Conservation (phyloP, 78 protist species). For the slime mould (Dictyostelium discoideum) region DNA sequence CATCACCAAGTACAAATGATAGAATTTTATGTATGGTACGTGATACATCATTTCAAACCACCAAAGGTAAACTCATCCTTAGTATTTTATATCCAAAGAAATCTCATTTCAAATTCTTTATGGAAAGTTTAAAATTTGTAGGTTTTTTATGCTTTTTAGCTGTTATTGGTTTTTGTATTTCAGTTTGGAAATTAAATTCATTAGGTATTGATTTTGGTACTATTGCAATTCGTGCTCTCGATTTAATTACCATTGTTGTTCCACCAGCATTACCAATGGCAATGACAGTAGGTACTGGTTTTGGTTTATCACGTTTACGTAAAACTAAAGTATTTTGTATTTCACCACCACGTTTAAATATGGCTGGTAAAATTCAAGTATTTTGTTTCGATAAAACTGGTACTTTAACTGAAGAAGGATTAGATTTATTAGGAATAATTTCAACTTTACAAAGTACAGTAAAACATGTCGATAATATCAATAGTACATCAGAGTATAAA, state of each 20-base stretch:
- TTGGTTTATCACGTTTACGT: slow-evolving; percentile 82
- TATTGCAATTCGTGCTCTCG: slow-evolving; percentile 78
- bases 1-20: neutral
- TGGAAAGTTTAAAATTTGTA: slow-evolving; percentile 87
- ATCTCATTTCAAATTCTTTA: slow-evolving; percentile 83
- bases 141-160: slow-evolving; percentile 68
- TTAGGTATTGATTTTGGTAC: neutral
- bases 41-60: slow-evolving; percentile 83
- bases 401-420: slow-evolving; percentile 95
- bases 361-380: slow-evolving; percentile 85
- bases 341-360: slow-evolving; percentile 83
- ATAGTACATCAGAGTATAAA: neutral
- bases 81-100: slow-evolving; percentile 89
- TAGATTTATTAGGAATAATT: slow-evolving; percentile 83
- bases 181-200: slow-evolving; percentile 15
- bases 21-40: slow-evolving; percentile 27
- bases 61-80: slow-evolving; percentile 87
- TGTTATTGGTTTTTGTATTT: slow-evolving; percentile 47
- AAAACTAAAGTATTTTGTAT: slow-evolving; percentile 82
- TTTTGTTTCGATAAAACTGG: slow-evolving; percentile 97
- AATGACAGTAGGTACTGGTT: slow-evolving; percentile 89
- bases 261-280: slow-evolving; percentile 95
- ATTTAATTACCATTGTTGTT: slow-evolving; percentile 92
- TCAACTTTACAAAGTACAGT: neutral
- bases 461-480: too few species aligned